Conservation (phyloP, 345 rosid genomes). For the Eucalyptus brandiana region DNA sequence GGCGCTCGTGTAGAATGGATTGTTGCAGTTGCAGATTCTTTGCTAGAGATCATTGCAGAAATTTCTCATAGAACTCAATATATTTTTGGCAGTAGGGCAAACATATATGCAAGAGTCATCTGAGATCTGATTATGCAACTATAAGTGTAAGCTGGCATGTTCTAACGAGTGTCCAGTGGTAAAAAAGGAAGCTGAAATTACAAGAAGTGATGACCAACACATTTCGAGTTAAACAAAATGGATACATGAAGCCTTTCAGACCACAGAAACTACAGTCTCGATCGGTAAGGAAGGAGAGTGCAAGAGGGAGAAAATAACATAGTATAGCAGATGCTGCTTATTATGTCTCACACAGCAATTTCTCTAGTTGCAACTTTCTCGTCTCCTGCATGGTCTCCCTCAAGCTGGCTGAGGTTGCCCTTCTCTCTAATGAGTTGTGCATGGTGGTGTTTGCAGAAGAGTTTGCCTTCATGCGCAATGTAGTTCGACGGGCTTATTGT, state of each 20-base stretch:
- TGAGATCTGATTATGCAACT: not conserved
- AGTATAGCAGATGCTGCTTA: not conserved
- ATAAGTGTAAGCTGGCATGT: not conserved
- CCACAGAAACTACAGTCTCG: not conserved
- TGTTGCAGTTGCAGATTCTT: not conserved
- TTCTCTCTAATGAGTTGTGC: conserved; percentile 81
- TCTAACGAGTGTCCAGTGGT: not conserved
- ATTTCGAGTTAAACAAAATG: not conserved
- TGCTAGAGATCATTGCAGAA: not conserved
- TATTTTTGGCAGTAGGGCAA: not conserved
- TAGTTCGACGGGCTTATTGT: conserved; percentile 83
- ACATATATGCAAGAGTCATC: not conserved
- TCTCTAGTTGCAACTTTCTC: conserved; percentile 6
- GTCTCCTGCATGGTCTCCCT: conserved; percentile 26
- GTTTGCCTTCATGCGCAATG: conserved; percentile 81
- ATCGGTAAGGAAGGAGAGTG: not conserved
- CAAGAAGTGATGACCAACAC: not conserved
- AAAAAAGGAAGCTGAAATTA: not conserved
- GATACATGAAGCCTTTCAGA: not conserved
- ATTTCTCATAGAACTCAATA: not conserved
- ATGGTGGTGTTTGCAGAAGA: conserved; percentile 94
- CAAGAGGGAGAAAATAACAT: not conserved
- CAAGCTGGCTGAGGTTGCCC: conserved; percentile 89
- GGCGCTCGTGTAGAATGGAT: not conserved
- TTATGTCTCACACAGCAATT: not conserved